Conservation (phyloP, 306 rosid species). For the Malus orientalis region DNA sequence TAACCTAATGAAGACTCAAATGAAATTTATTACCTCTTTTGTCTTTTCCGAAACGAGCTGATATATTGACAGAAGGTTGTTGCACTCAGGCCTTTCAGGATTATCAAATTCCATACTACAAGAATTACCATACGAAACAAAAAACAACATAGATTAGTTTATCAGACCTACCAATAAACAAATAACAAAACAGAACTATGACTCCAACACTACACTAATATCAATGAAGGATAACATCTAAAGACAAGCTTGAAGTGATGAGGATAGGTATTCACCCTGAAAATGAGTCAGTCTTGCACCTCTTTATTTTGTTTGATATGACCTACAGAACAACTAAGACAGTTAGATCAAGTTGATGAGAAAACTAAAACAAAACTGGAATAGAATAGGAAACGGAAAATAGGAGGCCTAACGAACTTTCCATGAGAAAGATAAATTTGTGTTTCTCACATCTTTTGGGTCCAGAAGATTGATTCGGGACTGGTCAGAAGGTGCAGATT, state of each 20-base stretch:
- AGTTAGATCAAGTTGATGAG: slow-evolving; percentile 26
- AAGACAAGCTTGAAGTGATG: slow-evolving; percentile 16
- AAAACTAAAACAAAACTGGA: slow-evolving; percentile 10
- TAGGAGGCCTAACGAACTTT: slow-evolving; percentile 8
- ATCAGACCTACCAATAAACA: slow-evolving; percentile 6
- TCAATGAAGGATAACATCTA: slow-evolving; percentile 10
- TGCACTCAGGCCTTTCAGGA: slow-evolving; percentile 93
- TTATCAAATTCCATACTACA: slow-evolving; percentile 81
- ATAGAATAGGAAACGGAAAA: neutral
- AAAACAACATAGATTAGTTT: slow-evolving; percentile 1
- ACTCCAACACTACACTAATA: neutral
- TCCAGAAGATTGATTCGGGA: slow-evolving; percentile 95
- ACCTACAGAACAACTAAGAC: slow-evolving; percentile 46
- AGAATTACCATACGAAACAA: slow-evolving; percentile 22
- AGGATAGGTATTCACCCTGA: slow-evolving; percentile 51
- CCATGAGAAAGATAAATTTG: neutral
- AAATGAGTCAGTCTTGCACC: slow-evolving; percentile 94
- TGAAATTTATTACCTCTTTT: slow-evolving; percentile 59
- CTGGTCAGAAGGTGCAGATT: slow-evolving; percentile 93
- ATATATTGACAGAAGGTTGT: slow-evolving; percentile 86
- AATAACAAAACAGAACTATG: neutral
- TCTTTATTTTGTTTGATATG: slow-evolving; percentile 86
- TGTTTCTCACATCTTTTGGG: slow-evolving; percentile 74
- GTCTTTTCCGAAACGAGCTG: slow-evolving; percentile 71
- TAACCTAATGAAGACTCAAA: neutral